Evolutionary conservation across 148 eudicot species (phyloP).

Genomic region (Cornus florida): DNA sequence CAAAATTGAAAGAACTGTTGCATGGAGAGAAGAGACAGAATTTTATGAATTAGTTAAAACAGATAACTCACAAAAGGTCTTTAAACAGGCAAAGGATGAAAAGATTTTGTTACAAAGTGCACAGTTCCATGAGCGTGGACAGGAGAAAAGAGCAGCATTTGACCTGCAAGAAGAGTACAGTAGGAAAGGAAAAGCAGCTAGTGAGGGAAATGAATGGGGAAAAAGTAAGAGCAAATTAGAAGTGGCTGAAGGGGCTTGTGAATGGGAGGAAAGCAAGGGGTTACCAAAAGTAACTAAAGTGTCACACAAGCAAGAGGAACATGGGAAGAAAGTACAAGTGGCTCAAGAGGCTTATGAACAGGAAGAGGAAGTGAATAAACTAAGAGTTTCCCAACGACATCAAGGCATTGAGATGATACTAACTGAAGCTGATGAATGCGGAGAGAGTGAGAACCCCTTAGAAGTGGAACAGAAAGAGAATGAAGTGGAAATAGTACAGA

Average conservation of each 20-base stretch:
- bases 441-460: constrained; percentile 12
- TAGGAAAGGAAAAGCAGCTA: constrained; percentile 18
- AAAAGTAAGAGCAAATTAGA: constrained; percentile 9
- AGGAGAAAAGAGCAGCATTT: constrained; percentile 10
- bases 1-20: constrained; percentile 42
- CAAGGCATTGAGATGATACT: constrained; percentile 13
- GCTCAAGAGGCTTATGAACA: constrained; percentile 7
- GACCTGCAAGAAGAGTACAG: constrained; percentile 26
- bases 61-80: constrained; percentile 19
- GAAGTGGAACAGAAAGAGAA: constrained; percentile 18
- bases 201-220: constrained; percentile 19
- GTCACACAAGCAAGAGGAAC: constrained; percentile 12
- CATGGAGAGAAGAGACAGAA: constrained; percentile 63
- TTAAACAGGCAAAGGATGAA: constrained; percentile 14
- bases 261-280: constrained; percentile 12
- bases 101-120: constrained; percentile 5
- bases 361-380: constrained; percentile 10
- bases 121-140: constrained; percentile 6
- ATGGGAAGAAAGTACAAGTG: constrained; percentile 2
- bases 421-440: constrained; percentile 18
- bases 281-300: constrained; percentile 7
- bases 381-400: constrained; percentile 3
- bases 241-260: constrained; percentile 5
- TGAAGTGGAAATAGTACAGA: constrained; percentile 14
- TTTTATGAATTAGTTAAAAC: constrained; percentile 62